phyloP scores from a whole-genome alignment of 306 rosid species.

The Casuarina equisetifolia region DNA sequence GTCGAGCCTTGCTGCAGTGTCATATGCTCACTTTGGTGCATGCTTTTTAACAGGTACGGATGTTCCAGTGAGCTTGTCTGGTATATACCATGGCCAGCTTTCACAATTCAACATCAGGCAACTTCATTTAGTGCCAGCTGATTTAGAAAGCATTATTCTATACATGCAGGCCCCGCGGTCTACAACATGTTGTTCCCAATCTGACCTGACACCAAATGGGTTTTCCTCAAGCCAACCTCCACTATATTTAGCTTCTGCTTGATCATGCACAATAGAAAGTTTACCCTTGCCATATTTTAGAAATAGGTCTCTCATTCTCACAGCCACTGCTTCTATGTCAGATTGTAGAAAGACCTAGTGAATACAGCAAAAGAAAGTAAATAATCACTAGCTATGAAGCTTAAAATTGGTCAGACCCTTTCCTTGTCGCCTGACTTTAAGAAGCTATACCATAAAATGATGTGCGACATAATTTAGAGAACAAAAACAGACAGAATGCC shows the following conservation, averaged over 20 bases:
- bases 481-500: background rate
- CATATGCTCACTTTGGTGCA: background rate
- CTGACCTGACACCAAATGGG: constrained; percentile 74
- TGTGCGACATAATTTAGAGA: background rate
- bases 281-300: constrained; percentile 64
- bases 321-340: constrained; percentile 64
- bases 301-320: constrained; percentile 74
- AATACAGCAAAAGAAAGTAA: constrained; percentile 14
- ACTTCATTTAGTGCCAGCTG: constrained; percentile 30
- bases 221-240: constrained; percentile 79
- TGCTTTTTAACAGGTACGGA: background rate
- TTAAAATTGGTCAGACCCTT: constrained; percentile 17
- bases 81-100: constrained; percentile 16
- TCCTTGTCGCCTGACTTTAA: background rate
- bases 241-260: constrained; percentile 28
- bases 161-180: constrained; percentile 77
- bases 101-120: constrained; percentile 19
- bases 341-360: constrained; percentile 87
- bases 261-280: constrained; percentile 44
- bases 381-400: constrained; percentile 10
- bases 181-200: constrained; percentile 85
- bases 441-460: background rate
- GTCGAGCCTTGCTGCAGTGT: background rate
- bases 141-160: constrained; percentile 67
- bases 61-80: constrained; percentile 2